phyloP scores from a whole-genome alignment of 805 yeast genomes.

The Osmozyma mogii region DNA sequence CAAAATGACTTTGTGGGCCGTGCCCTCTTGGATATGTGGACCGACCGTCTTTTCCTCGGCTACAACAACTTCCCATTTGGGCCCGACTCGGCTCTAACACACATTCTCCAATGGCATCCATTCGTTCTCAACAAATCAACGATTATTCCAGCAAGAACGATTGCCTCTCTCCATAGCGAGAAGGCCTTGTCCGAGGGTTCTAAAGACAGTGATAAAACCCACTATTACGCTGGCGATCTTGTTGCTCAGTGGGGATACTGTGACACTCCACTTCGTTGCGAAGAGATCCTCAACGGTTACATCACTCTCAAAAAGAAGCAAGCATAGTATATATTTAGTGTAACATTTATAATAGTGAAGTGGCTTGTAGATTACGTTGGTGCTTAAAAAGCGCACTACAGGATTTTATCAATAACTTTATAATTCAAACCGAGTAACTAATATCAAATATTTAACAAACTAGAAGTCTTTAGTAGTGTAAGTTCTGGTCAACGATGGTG shows the following conservation, averaged over 20 bases:
- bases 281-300: constrained; percentile 28
- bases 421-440: too few species aligned
- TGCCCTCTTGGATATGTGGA: constrained; percentile 72
- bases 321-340: too few species aligned
- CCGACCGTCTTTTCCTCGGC: constrained; percentile 60
- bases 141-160: constrained; percentile 48
- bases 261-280: constrained; percentile 43
- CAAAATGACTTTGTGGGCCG: constrained; percentile 57
- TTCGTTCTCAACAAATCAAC: constrained; percentile 64
- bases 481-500: constrained; percentile 44
- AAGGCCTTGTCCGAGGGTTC: constrained; percentile 7
- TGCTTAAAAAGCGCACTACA: too few species aligned
- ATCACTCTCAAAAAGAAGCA: too few species aligned
- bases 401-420: too few species aligned
- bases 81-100: constrained; percentile 70
- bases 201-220: constrained; percentile 31
- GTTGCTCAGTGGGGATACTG: constrained; percentile 58
- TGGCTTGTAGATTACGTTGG: too few species aligned
- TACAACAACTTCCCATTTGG: constrained; percentile 54
- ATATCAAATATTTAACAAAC: neutral
- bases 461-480: constrained; percentile 49
- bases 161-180: constrained; percentile 21
- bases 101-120: constrained; percentile 93
- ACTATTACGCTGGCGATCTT: constrained; percentile 59
- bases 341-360: too few species aligned